Evolutionary conservation across 345 rosid genomes (phyloP), one percentile per base, ranked within the genome.

Genomic region (Sapria himalayana): DNA sequence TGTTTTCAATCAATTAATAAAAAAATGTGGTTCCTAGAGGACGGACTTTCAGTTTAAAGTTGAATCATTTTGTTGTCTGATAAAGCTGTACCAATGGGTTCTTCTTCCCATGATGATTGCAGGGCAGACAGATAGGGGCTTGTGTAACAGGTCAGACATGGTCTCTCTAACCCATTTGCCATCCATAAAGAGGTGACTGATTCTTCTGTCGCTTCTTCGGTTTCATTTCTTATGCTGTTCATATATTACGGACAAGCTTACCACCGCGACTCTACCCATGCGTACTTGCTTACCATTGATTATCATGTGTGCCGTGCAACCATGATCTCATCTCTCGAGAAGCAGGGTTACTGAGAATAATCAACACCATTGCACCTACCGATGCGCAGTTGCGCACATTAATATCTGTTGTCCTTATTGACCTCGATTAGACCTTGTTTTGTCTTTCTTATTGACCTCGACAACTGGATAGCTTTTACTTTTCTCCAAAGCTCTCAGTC

Each of bases 121-220:
- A 73, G 80, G 73, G 58, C 63, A 41, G 61, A 45, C 54, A 54
- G 57, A 56, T 39, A 41, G 44, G 55, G 54, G 55, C 50, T 56
- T 64, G 50, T 60, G 49, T 48, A 55, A 57, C 41, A 48, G 57
- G 33, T 36, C 45, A 42, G 52, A 34, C 19, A 32, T 55, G 2
- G 46, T 31, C 43, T 70, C 53, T 54, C 25, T 36, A n/a, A n/a
- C n/a, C n/a, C n/a, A n/a, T n/a, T n/a, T n/a, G n/a, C n/a, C n/a
- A n/a, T n/a, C n/a, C n/a, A n/a, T n/a, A n/a, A n/a, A n/a, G n/a
- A 29, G 46, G 48, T 32, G 64, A 52, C 46, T 41, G 56, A 46
- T 23, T 50, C 17, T 56, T 56, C 29, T 40, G 49, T 19, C 58
- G 40, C 42, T 51, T 45, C 33, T 39, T 59, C 50, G 43, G 56